These are phyloP conservation scores for Fusarium sarcochroum DNA, from an alignment of 2,329 filamentous ascomycete species.

Conservation along the genomic window DNA sequence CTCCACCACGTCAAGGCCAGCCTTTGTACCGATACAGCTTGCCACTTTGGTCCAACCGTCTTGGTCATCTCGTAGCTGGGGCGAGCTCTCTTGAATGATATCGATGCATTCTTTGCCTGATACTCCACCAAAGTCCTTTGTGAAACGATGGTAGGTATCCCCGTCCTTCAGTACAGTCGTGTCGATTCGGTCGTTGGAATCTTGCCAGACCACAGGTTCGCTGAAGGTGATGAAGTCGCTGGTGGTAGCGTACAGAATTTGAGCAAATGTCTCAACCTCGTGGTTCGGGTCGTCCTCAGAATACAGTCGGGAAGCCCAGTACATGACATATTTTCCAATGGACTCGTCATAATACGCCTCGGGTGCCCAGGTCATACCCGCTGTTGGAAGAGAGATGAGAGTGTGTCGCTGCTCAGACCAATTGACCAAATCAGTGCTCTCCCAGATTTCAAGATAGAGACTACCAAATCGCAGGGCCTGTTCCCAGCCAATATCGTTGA, in stretches of 20 bases:
- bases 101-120: conserved; percentile 2
- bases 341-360: conserved; percentile 64
- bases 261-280: not conserved
- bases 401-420: conserved; percentile 66
- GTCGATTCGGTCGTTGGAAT: conserved; percentile 6
- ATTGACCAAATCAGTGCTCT: conserved; percentile 62
- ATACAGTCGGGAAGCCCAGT: conserved; percentile 63
- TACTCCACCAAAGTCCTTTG: conserved; percentile 2
- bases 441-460: conserved; percentile 63
- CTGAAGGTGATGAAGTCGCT: conserved; percentile 12
- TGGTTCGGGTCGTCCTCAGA: conserved; percentile 24
- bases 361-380: conserved; percentile 68
- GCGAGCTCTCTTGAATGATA: conserved; percentile 1
- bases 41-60: not conserved
- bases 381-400: conserved; percentile 61
- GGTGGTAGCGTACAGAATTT: conserved; percentile 1
- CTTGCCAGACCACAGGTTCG: conserved; percentile 8
- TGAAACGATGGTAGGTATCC: conserved; percentile 3
- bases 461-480: not conserved
- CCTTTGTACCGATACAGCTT: conserved; percentile 17
- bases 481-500: not conserved
- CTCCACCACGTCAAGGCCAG: conserved; percentile 7
- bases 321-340: conserved; percentile 59
- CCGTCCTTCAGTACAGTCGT: conserved; percentile 5
- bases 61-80: not conserved